Percentiles rank a stretch among this genome's conserved stretches.
Conservation (phyloP, 805 yeast genomes). For the Lipomyces anomalus region DNA sequence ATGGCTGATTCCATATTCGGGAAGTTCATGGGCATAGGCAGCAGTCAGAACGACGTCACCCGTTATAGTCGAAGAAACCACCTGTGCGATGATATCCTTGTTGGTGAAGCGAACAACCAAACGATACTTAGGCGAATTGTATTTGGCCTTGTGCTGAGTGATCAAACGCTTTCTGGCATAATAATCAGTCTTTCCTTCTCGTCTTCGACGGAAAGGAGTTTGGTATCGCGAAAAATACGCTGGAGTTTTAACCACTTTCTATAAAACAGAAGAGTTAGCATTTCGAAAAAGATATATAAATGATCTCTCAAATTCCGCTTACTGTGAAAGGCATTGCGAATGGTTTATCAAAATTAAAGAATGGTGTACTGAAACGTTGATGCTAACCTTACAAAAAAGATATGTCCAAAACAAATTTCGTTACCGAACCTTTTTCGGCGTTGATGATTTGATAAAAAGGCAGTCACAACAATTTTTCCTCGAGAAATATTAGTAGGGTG, state of each 20-base stretch:
- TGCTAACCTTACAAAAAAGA: too few relatives aligned
- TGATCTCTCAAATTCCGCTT: slow-evolving; percentile 3
- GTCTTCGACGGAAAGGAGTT: slow-evolving; percentile 99
- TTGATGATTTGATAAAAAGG: background rate
- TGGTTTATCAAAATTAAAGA: background rate
- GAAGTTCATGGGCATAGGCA: slow-evolving; percentile 98
- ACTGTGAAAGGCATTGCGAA: slow-evolving; percentile 25
- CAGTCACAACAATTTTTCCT: background rate
- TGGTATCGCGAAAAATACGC: slow-evolving; percentile 99
- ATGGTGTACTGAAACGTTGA: background rate
- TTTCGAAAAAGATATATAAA: too few relatives aligned
- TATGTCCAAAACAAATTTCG: too few relatives aligned
- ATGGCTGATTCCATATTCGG: slow-evolving; percentile 93
- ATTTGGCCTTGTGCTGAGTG: slow-evolving; percentile 99
- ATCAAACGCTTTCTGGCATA: slow-evolving; percentile 99
- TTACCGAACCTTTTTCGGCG: too few relatives aligned
- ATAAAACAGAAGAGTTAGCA: background rate
- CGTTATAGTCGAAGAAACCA: slow-evolving; percentile 90
- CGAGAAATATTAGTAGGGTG: too few relatives aligned
- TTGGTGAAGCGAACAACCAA: slow-evolving; percentile 99
- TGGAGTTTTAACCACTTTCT: slow-evolving; percentile 57
- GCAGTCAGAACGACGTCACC: slow-evolving; percentile 96
- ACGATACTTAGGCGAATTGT: slow-evolving; percentile 99
- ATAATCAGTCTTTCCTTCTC: slow-evolving; percentile 99
- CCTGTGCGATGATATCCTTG: slow-evolving; percentile 98